Base-by-base conservation (phyloP, 306 rosid species). In the Glycine latifolia region DNA sequence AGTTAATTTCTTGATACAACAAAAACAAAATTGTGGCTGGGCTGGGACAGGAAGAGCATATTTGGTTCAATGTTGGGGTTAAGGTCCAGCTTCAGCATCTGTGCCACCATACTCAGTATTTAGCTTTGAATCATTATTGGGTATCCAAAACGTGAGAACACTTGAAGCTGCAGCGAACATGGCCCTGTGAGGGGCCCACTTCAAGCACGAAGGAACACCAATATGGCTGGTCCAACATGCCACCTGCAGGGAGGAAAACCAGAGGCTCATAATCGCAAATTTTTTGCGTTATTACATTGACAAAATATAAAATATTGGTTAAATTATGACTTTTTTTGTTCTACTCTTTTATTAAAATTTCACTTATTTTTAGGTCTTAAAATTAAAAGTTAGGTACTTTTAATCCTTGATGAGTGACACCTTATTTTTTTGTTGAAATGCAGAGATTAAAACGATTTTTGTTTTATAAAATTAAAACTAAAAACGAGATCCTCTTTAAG, bases 81-180 rank as follows among this genome's bases (percentile, higher is more conserved):
- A 92, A 74, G 80, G 6, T 41, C 71, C 78, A 71, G 86, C 73
- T 31, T 83, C 88, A 7, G 88, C 39, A 47, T 87, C 92, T 75
- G 68, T 43, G 11, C 81, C 61, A 52, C 73, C 82, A 52, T 85
- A 20, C 20, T 20, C 20, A 20, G 20, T 82, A 16, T 73, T 86
- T 16, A 8, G 56, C 52, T 87, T 88, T 9, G 92, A 75, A 60
- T 71, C 86, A 74, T 91, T 82, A 46, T 75, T 75, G 41, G 98
- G 97, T 71, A 91, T 91, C 99, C 98, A 95, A 76, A 95, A 93
- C 10, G 97, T 92, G 47, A 95, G 97, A 71, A 92, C 96, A n/a
- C 87, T 86, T 8, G 98, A 93, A 10, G 98, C 98, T n/a, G 97
- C 94, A 2, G 87, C 98, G 14, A 93, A 89, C 99, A 95, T 95